Conservation (phyloP, 1,284 basidiomycete genomes). For the Anthracocystis walkeri region DNA sequence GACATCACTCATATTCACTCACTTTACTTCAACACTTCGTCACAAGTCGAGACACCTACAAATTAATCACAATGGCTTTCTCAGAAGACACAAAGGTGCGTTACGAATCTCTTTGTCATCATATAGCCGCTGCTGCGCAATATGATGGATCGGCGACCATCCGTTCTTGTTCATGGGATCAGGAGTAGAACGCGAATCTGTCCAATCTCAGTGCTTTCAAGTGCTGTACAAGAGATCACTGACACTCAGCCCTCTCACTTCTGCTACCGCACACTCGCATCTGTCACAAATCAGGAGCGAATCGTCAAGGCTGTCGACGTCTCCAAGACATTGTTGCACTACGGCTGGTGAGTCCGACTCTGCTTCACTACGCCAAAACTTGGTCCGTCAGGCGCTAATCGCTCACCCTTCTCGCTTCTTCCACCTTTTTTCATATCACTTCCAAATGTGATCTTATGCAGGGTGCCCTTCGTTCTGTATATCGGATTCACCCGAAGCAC, state of each 20-base stretch:
- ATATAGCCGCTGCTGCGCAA: not conserved
- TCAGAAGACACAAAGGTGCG: constrained; percentile 67
- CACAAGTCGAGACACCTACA: not conserved
- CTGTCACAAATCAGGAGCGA: constrained; percentile 55
- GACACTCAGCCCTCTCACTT: not conserved
- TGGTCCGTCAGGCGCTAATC: not conserved
- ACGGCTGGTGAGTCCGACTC: constrained; percentile 60
- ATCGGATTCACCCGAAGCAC: constrained; percentile 66
- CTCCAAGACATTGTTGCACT: constrained; percentile 65
- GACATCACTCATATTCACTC: constrained; percentile 5
- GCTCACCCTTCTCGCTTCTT: not conserved
- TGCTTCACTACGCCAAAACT: not conserved
- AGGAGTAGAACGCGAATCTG: not conserved
- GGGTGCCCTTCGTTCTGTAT: constrained; percentile 68
- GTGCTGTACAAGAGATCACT: not conserved
- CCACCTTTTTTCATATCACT: not conserved
- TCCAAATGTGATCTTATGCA: constrained; percentile 12
- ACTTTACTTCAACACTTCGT: not conserved
- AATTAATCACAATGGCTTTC: constrained; percentile 49
- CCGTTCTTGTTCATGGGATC: not conserved
- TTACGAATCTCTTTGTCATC: not conserved
- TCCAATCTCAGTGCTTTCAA: not conserved
- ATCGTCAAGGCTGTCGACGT: constrained; percentile 64
- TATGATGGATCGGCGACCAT: too few species aligned
- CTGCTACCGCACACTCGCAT: not conserved